A percentile compares a stretch with the other conserved stretches of the same genome.
Conservation (phyloP, 164 flowering plant genomes). For the Taxillus chinensis region DNA sequence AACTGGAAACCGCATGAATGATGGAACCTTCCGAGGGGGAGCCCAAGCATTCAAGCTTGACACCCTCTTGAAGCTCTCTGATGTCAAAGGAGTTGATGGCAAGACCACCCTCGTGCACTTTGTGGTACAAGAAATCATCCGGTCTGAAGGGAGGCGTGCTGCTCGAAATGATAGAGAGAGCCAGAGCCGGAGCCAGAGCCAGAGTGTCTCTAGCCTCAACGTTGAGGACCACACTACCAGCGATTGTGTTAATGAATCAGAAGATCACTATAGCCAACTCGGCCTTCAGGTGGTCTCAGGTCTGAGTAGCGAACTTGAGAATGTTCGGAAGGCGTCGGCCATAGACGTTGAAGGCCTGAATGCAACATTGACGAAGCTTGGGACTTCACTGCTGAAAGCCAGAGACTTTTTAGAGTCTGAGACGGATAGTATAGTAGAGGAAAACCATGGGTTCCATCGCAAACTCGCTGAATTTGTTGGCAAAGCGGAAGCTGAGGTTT, state of each 20-base stretch:
- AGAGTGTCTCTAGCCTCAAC: conserved; percentile 18
- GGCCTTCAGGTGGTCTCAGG: conserved; percentile 59
- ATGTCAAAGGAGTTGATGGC: conserved; percentile 64
- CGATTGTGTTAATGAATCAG: conserved; percentile 20
- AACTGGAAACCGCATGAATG: conserved; percentile 73
- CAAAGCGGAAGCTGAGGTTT: conserved; percentile 27
- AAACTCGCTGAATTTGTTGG: conserved; percentile 27
- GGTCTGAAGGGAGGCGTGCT: conserved; percentile 52
- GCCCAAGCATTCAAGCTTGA: conserved; percentile 70
- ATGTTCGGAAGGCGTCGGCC: conserved; percentile 48
- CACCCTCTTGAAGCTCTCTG: conserved; percentile 56
- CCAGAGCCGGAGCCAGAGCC: conserved; percentile 11
- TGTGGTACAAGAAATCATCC: conserved; percentile 61
- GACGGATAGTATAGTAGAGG: conserved; percentile 20
- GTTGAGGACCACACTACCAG: conserved; percentile 23
- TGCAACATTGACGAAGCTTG: conserved; percentile 26
- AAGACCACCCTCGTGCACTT: conserved; percentile 64
- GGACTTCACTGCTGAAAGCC: conserved; percentile 19
- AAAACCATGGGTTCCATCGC: conserved; percentile 26
- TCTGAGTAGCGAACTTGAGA: conserved; percentile 37
- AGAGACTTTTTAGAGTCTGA: conserved; percentile 33
- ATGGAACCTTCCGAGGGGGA: conserved; percentile 65
- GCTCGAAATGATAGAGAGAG: conserved; percentile 25
- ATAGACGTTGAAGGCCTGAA: conserved; percentile 35
- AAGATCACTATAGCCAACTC: conserved; percentile 25